phyloP scores from a whole-genome alignment of 441 rosid species.

The Corymbia citriodora region DNA sequence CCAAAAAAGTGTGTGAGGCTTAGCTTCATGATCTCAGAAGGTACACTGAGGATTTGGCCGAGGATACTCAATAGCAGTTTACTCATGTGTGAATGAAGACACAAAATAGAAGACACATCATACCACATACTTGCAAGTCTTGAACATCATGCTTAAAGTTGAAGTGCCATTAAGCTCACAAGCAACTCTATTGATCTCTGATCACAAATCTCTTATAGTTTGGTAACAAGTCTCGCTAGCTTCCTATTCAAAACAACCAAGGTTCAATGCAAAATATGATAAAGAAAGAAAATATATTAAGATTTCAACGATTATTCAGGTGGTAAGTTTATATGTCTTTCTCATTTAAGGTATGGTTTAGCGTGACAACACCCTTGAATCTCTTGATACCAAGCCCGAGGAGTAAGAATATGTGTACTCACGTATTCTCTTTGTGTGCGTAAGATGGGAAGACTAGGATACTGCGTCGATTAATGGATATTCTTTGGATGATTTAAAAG shows the following conservation, averaged over 20 bases:
- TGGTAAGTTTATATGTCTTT: neutral
- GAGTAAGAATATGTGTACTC: neutral
- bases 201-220: constrained; percentile 8
- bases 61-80: neutral
- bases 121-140: neutral
- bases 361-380: neutral
- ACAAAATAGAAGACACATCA: neutral
- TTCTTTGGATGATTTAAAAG: neutral
- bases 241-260: neutral
- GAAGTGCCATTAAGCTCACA: neutral
- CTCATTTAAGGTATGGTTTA: neutral
- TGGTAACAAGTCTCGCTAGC: constrained; percentile 16
- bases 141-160: constrained; percentile 4
- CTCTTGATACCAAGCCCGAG: neutral
- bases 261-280: neutral
- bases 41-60: neutral
- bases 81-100: neutral
- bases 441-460: neutral
- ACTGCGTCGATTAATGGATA: neutral
- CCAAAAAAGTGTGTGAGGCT: neutral
- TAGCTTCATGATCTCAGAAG: neutral
- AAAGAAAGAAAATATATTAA: neutral
- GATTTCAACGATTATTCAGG: neutral
- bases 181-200: constrained; percentile 12
- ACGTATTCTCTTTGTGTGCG: neutral